Percentiles rank a stretch among this genome's conserved stretches.
These are phyloP conservation scores for Aspergillus hortae DNA, from an alignment of 2,329 filamentous ascomycete species.

Conservation along the genomic window DNA sequence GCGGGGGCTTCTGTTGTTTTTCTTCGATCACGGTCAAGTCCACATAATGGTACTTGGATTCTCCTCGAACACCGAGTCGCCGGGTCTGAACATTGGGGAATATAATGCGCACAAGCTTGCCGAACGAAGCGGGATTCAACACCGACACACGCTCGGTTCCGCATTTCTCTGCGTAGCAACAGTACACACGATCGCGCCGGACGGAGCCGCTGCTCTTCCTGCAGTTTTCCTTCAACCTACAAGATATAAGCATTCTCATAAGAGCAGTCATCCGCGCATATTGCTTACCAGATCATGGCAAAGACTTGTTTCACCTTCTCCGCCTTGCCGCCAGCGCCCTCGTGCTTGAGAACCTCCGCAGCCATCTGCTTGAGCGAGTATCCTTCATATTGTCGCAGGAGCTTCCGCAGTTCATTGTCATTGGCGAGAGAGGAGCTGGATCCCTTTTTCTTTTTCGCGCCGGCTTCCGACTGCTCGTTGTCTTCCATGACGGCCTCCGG, in stretches of 20 bases:
- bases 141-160: constrained; percentile 92
- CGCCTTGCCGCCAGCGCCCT: constrained; percentile 47
- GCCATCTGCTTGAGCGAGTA: constrained; percentile 47
- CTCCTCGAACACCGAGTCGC: constrained; percentile 84
- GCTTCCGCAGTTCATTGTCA: constrained; percentile 46
- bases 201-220: constrained; percentile 61
- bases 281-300: constrained; percentile 49
- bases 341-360: constrained; percentile 47
- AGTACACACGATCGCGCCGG: constrained; percentile 87
- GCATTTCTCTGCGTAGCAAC: constrained; percentile 89
- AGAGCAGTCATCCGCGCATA: neutral
- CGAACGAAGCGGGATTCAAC: constrained; percentile 94
- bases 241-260: neutral
- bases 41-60: constrained; percentile 95
- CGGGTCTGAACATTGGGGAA: constrained; percentile 94
- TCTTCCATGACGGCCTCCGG: constrained; percentile 39
- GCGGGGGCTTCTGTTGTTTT: constrained; percentile 34
- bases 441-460: constrained; percentile 44
- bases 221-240: constrained; percentile 47
- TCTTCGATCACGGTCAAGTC: constrained; percentile 47
- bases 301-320: constrained; percentile 53
- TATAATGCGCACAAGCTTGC: constrained; percentile 92
- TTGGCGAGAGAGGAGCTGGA: constrained; percentile 48
- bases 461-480: constrained; percentile 42
- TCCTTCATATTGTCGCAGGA: constrained; percentile 46